Base-by-base conservation (phyloP, 768 basidiomycete genomes). In the Multifurca ochricompacta region DNA sequence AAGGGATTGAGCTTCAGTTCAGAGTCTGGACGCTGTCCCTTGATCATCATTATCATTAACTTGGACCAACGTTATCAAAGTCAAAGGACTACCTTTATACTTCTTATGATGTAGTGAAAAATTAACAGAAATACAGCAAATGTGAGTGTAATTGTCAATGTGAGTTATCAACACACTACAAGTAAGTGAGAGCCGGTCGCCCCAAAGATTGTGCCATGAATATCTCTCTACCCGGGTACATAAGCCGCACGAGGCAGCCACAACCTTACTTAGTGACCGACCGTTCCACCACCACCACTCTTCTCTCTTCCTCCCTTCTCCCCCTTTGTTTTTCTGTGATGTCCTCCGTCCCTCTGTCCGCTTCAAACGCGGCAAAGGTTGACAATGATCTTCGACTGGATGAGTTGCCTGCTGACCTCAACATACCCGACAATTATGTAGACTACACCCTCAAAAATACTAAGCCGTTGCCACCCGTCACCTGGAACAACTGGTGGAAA, bases 401-500 rank as follows among this genome's bases (percentile, higher is more conserved):
- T 25, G 65, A 66, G 42, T 54, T 51, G 30, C 69, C 70, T 43
- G 63, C 62, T 36, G 71, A 72, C 64, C 52, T 65, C 56, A 63
- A 71, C 65, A 73, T 79, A 49, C 76, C 77, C 31, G 79, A 80
- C 71, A 80, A 80, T 71, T 81, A 80, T 61, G 79, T 81, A 64
- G 67, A 73, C 45, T 69, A 73, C 66, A 78, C 77, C n/a, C 68
- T 80, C 61, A 70, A 70, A 56, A 75, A 70, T 53, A 72, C 74
- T 56, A 77, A 76, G 66, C 67, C 71, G 31, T 70, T 75, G 6
- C 77, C 77, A 0, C 78, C 78, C 5, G 64, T 80, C 54, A 72
- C 72, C 6, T 70, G 66, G 67, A 58, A 64, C 52, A 81, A 74
- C 63, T 64, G 72, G 59, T 67, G 68, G 62, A 71, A 71, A 21